phyloP scores from a whole-genome alignment of 495 filamentous ascomycete species.

The Letharia columbiana region DNA sequence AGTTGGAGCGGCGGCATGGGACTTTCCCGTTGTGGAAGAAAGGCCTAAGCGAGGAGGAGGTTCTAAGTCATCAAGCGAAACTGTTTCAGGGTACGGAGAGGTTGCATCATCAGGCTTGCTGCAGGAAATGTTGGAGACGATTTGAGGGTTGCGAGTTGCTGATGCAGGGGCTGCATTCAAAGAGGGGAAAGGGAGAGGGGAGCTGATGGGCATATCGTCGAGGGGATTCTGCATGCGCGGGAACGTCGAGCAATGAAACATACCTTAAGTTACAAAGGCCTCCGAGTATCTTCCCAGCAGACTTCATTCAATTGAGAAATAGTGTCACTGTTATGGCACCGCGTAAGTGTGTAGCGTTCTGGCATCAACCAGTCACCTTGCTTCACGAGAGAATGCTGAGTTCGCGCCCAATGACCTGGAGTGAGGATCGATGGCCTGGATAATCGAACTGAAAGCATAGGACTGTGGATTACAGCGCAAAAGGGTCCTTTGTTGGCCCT shows the following conservation, averaged over 20 bases:
- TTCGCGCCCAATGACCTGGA: background rate
- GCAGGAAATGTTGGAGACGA: background rate
- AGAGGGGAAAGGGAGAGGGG: too few relatives aligned
- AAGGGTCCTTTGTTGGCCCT: constrained; percentile 9
- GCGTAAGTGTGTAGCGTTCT: background rate
- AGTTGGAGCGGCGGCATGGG: background rate
- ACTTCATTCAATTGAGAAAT: background rate
- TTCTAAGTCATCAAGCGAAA: background rate
- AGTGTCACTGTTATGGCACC: background rate
- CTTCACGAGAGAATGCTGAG: background rate
- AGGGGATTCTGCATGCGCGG: too few relatives aligned
- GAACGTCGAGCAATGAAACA: too few relatives aligned
- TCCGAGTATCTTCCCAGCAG: background rate
- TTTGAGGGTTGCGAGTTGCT: background rate
- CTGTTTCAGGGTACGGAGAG: background rate
- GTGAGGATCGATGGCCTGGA: background rate
- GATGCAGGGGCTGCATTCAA: background rate
- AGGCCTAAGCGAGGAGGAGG: background rate
- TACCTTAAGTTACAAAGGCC: too few relatives aligned
- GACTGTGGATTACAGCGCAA: background rate
- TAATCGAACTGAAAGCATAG: background rate
- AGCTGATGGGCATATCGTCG: too few relatives aligned
- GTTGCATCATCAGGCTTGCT: background rate
- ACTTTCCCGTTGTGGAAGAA: background rate
- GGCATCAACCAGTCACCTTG: background rate